Conservation (phyloP, 805 yeast species). For the Teunomyces atbi region DNA sequence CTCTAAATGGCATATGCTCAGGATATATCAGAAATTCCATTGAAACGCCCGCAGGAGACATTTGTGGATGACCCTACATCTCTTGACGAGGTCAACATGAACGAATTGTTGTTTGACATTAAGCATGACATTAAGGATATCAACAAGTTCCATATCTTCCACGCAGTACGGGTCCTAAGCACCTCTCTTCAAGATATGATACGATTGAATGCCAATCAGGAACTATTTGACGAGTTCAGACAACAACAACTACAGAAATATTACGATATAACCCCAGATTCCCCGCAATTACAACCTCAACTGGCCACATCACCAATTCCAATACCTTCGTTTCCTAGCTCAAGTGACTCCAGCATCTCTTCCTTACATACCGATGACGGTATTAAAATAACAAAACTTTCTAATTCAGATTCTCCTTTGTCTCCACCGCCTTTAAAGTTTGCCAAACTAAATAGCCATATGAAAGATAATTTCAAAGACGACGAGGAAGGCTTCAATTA, state of each 20-base stretch:
- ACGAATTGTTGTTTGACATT: conserved; percentile 36
- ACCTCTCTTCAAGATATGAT: conserved; percentile 33
- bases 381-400: conserved; percentile 1
- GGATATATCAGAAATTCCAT: conserved; percentile 30
- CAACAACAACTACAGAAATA: conserved; percentile 22
- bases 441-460: conserved; percentile 10
- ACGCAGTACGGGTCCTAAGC: conserved; percentile 31
- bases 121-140: conserved; percentile 29
- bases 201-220: conserved; percentile 24
- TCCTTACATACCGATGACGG: neutral
- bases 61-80: conserved; percentile 40
- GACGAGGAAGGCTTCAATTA: neutral
- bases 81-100: conserved; percentile 31
- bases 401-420: conserved; percentile 15
- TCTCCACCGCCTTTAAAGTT: conserved; percentile 23
- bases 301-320: neutral
- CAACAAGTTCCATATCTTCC: conserved; percentile 33
- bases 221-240: conserved; percentile 23
- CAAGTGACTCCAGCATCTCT: neutral
- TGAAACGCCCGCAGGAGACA: conserved; percentile 38
- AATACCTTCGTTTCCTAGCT: neutral
- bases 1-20: conserved; percentile 3
- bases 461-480: neutral
- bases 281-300: neutral
- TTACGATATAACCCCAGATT: conserved; percentile 4